Evolutionary conservation across 2,329 filamentous ascomycete species (phyloP), one percentile per base, ranked within the genome.

Genomic region (Phaeosphaeria sp.): DNA sequence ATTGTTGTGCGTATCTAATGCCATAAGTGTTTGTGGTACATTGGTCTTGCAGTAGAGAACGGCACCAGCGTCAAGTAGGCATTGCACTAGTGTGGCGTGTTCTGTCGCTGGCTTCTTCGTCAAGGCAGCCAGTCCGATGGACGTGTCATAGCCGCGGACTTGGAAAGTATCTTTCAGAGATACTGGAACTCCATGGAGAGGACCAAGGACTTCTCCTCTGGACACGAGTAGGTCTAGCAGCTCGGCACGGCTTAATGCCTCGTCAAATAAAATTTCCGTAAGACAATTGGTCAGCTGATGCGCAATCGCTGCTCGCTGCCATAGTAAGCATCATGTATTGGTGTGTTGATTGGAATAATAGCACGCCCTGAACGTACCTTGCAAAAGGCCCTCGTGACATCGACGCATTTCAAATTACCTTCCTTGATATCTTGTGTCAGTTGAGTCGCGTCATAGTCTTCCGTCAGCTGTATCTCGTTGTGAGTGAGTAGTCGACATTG

Each of bases 21-120:
- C 68, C 83, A 68, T 88, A 86, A 89, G 84, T 7, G 85, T 84
- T 3, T 85, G 87, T 0, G 88, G 87, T 84, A 77, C 20, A 42
- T 42, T 42, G 2, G 40, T 42, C 20, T 42, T 42, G 13, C 15
- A 11, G 6, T n/a, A 42, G 3, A 42, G 17, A 20, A 42, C 17
- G 8, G 40, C 40, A n/a, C 40, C 40, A 42, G 20, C 17, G 17
- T 42, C 40, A 18, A 18, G 17, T 7, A 42, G 40, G 18, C 15
- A 17, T 7, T 42, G 13, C 13, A 42, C 20, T 7, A 42, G 20
- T 17, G 40, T 11, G 2, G 40, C 15, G 17, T 42, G 15, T 3
- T n/a, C 8, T 2, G 15, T 20, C 8, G 40, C 17, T 18, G 20
- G 17, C 1, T 17, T 7, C 8, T 42, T 20, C 2, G 18, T n/a